Conservation (phyloP, 305 asterid species). For the Fraxinus ornus region DNA sequence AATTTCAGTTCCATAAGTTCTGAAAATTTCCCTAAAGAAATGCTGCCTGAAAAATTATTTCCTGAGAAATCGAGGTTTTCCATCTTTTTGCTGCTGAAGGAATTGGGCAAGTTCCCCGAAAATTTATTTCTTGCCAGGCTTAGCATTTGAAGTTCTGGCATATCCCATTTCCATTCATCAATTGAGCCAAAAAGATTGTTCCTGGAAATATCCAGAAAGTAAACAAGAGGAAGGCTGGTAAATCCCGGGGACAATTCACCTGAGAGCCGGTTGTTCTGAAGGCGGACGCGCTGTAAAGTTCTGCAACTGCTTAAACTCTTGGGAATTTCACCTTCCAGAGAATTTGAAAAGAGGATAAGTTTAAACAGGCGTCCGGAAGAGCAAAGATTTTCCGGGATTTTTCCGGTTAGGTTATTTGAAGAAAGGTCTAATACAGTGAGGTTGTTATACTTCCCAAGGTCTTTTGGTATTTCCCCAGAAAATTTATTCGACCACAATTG, state of each 20-base stretch:
- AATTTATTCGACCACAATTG: slow-evolving; percentile 75
- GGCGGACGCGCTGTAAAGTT: slow-evolving; percentile 63
- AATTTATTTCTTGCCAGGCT: slow-evolving; percentile 57
- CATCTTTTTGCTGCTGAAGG: slow-evolving; percentile 56
- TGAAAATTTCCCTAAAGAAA: slow-evolving; percentile 53
- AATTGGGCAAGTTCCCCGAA: slow-evolving; percentile 44
- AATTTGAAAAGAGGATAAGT: slow-evolving; percentile 80
- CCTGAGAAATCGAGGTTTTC: slow-evolving; percentile 66
- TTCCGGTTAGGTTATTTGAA: slow-evolving; percentile 63
- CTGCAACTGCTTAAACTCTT: slow-evolving; percentile 51
- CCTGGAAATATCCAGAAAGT: slow-evolving; percentile 65
- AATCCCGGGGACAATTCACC: slow-evolving; percentile 51
- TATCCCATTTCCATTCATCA: slow-evolving; percentile 51
- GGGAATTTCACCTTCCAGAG: slow-evolving; percentile 60
- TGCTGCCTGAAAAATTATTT: slow-evolving; percentile 51
- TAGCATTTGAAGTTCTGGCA: slow-evolving; percentile 84
- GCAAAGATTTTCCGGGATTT: slow-evolving; percentile 62
- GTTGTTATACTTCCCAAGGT: slow-evolving; percentile 60
- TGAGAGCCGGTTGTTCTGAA: slow-evolving; percentile 57
- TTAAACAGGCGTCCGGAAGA: slow-evolving; percentile 46
- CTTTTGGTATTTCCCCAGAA: slow-evolving; percentile 58
- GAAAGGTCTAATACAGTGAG: slow-evolving; percentile 84
- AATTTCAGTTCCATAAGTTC: slow-evolving; percentile 56
- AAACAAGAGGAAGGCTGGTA: slow-evolving; percentile 57
- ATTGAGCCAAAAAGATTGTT: slow-evolving; percentile 56